These are phyloP conservation scores for Rhizophagus clarus DNA, from an alignment of 192 early-diverging fungal genomes.

Conservation along the genomic window DNA sequence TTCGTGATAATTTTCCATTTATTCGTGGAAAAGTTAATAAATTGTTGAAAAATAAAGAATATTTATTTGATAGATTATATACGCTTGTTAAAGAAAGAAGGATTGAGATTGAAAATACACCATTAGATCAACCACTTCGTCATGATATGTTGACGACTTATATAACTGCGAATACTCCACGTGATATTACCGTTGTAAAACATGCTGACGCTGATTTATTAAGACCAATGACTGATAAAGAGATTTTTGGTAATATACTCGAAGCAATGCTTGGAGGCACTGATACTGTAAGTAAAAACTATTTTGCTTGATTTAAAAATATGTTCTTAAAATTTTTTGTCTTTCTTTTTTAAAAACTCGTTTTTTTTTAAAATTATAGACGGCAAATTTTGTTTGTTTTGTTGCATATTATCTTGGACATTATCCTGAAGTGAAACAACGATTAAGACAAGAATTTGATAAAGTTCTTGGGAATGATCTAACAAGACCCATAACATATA, in stretches of 20 bases:
- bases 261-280: not conserved
- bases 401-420: not conserved
- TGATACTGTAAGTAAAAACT: constrained; percentile 8
- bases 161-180: constrained; percentile 1
- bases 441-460: not conserved
- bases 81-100: constrained; percentile 3
- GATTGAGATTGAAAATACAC: not conserved
- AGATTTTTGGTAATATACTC: not conserved
- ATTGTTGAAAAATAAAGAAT: not conserved
- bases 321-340: not conserved
- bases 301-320: not conserved
- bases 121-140: not conserved
- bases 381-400: not conserved
- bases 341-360: not conserved
- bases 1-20: not conserved
- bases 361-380: constrained; percentile 3
- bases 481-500: not conserved
- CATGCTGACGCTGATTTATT: not conserved
- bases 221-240: constrained; percentile 15
- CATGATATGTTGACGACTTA: not conserved
- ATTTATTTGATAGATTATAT: not conserved
- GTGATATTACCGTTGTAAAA: not conserved
- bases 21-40: not conserved
- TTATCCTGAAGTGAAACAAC: not conserved
- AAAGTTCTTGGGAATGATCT: not conserved